Conservation (phyloP, 225 moss, liverwort and hornwort genomes). For the Pseudoscleropodium purum region DNA sequence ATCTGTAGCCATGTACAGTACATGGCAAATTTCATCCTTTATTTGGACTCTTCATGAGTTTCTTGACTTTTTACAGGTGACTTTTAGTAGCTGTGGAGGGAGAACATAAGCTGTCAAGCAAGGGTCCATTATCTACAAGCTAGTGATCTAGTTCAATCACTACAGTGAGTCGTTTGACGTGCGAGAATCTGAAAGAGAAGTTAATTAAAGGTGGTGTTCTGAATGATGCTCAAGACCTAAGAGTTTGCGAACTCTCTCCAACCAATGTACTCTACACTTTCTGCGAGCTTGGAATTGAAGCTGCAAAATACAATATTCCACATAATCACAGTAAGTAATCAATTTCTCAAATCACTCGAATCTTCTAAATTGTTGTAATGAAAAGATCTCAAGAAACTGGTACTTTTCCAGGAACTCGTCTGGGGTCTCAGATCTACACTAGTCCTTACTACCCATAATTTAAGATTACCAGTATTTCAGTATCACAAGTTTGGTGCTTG, state of each 20-base stretch:
- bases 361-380: neutral
- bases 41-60: neutral
- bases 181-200: neutral
- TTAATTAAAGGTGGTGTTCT: neutral
- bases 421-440: neutral
- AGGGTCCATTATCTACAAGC: neutral
- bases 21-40: neutral
- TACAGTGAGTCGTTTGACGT: neutral
- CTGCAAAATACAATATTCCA: neutral
- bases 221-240: too few species aligned
- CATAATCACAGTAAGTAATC: neutral
- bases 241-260: neutral
- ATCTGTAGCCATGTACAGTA: too few species aligned
- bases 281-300: neutral
- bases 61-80: constrained; percentile 14
- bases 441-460: neutral
- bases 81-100: constrained; percentile 41
- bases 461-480: too few species aligned
- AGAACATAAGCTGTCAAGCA: constrained; percentile 24
- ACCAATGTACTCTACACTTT: neutral
- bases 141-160: neutral
- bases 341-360: neutral
- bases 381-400: neutral
- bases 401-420: neutral
- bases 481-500: neutral